Conservation (phyloP, 805 yeast genomes). For the Hagleromyces aurorensis region DNA sequence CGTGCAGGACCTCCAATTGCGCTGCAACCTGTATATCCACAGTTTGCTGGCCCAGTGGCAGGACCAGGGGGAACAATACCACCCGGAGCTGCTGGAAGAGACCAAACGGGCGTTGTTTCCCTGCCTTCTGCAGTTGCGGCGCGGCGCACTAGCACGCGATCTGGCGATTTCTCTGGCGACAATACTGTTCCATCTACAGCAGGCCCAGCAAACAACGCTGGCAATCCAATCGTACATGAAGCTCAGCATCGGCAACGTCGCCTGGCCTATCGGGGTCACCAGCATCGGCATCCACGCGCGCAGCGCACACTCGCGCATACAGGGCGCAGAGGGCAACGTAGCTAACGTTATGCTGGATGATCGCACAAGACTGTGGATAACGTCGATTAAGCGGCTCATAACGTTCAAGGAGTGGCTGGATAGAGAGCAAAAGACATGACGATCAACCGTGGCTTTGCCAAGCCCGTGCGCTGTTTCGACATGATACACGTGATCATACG, state of each 20-base stretch:
- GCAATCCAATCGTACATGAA: slow-evolving; percentile 59
- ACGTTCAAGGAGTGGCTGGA: slow-evolving; percentile 34
- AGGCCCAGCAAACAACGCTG: slow-evolving; percentile 21
- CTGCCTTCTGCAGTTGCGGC: slow-evolving; percentile 46
- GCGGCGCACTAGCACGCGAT: slow-evolving; percentile 32
- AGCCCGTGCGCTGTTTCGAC: not conserved
- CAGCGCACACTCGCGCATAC: slow-evolving; percentile 50
- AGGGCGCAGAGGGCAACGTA: slow-evolving; percentile 32
- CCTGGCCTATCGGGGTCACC: slow-evolving; percentile 87
- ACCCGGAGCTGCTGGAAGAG: slow-evolving; percentile 32
- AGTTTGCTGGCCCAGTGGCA: slow-evolving; percentile 34
- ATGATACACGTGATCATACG: too few species aligned
- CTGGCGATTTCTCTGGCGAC: slow-evolving; percentile 50
- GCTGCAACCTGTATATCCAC: slow-evolving; percentile 37
- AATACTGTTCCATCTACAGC: slow-evolving; percentile 53
- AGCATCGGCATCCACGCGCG: slow-evolving; percentile 76
- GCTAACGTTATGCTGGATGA: slow-evolving; percentile 80
- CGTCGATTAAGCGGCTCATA: slow-evolving; percentile 65
- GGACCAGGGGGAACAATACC: slow-evolving; percentile 9
- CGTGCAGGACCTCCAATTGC: slow-evolving; percentile 36
- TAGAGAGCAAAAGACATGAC: slow-evolving; percentile 2
- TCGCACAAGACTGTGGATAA: slow-evolving; percentile 65
- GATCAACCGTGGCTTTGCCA: not conserved
- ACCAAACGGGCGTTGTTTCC: slow-evolving; percentile 46
- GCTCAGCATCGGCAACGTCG: slow-evolving; percentile 77